phyloP scores from a whole-genome alignment of 495 filamentous ascomycete genomes.

The Aspergillus affinis region DNA sequence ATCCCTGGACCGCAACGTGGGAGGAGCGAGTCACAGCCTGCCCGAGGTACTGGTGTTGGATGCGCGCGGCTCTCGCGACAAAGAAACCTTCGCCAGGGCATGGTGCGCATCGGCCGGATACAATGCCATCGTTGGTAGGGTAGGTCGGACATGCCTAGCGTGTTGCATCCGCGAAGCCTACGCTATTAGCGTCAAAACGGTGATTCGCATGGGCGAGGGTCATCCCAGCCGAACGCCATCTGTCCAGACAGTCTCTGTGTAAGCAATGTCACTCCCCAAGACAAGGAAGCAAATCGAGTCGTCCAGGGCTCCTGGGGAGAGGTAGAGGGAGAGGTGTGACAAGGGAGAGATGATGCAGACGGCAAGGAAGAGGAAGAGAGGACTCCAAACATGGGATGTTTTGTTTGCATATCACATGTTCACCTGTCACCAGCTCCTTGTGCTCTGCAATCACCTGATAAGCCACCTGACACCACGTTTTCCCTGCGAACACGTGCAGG shows the following conservation, averaged over 20 bases:
- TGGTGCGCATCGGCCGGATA: conserved; percentile 68
- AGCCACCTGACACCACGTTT: background rate
- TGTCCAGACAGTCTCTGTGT: conserved; percentile 2
- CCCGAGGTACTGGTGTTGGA: conserved; percentile 51
- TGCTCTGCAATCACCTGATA: background rate
- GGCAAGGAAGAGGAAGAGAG: background rate
- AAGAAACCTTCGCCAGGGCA: conserved; percentile 65
- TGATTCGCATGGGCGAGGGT: conserved; percentile 56
- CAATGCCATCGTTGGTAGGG: conserved; percentile 66
- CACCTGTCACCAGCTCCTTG: background rate
- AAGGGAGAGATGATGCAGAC: background rate
- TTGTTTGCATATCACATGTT: background rate
- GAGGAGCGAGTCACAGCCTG: conserved; percentile 10
- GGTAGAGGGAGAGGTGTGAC: background rate
- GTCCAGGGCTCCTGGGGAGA: too few species aligned
- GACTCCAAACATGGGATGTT: background rate
- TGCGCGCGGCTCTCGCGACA: conserved; percentile 51
- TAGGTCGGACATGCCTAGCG: conserved; percentile 60
- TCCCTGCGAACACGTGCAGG: background rate
- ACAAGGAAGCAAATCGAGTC: too few species aligned
- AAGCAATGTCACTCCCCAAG: background rate
- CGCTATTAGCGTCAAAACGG: conserved; percentile 62
- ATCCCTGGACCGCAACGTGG: conserved; percentile 9
- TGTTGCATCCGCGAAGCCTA: conserved; percentile 71
- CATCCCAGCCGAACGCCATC: conserved; percentile 7